These are phyloP conservation scores for Epicoccum sorghinum DNA, from an alignment of 2,329 filamentous ascomycete genomes.

Conservation along the genomic window DNA sequence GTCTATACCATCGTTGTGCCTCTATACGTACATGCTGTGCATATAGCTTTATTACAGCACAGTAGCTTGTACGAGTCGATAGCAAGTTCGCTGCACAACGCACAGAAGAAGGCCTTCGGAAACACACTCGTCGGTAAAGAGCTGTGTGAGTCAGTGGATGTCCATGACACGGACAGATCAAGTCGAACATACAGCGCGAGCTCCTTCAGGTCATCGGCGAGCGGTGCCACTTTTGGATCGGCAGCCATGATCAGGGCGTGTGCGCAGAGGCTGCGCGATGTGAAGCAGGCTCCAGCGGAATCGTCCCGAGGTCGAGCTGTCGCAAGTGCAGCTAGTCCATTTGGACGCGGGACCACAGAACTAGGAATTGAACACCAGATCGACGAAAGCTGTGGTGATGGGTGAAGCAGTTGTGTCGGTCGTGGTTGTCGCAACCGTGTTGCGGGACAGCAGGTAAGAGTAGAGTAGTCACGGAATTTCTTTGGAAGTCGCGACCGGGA, in stretches of 20 bases:
- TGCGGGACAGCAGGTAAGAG: conserved; percentile 11
- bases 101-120: conserved; percentile 94
- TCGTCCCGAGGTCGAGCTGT: conserved; percentile 15
- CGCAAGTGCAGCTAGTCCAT: conserved; percentile 31
- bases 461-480: conserved; percentile 11
- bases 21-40: conserved; percentile 74
- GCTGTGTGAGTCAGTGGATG: conserved; percentile 54
- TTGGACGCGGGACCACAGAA: conserved; percentile 4
- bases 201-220: conserved; percentile 42
- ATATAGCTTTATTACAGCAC: conserved; percentile 95
- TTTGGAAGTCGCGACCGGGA: conserved; percentile 13
- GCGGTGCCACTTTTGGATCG: conserved; percentile 41
- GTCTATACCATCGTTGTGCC: background rate
- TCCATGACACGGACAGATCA: background rate
- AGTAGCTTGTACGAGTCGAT: conserved; percentile 89
- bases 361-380: conserved; percentile 1
- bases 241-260: conserved; percentile 37
- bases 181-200: conserved; percentile 35
- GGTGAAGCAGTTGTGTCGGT: conserved; percentile 14
- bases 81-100: conserved; percentile 88
- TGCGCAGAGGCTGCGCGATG: conserved; percentile 17
- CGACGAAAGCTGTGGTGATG: conserved; percentile 13
- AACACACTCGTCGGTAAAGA: conserved; percentile 82
- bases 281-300: conserved; percentile 32
- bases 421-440: conserved; percentile 11